Evolutionary conservation across 148 eudicot species (phyloP).

Genomic region (Silene uniflora): DNA sequence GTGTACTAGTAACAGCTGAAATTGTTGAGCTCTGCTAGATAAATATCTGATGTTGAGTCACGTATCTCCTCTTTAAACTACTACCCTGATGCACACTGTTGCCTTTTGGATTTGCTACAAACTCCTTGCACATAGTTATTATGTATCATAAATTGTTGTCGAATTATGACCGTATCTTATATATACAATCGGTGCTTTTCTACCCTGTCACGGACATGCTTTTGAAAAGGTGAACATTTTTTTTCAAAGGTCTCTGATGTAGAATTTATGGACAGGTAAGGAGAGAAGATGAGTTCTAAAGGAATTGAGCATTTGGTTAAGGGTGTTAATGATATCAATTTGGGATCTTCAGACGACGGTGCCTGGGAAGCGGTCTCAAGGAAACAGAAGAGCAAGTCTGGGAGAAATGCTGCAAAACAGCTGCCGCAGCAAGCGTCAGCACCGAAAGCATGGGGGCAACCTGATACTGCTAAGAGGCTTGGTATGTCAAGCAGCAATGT

Average conservation of each 20-base stretch:
- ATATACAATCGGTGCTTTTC: not conserved
- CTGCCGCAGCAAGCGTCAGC: slow-evolving; percentile 30
- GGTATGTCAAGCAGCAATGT: slow-evolving; percentile 30
- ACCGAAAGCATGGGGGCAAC: slow-evolving; percentile 51
- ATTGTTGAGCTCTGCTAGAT: not conserved
- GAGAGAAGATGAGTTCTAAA: slow-evolving; percentile 26
- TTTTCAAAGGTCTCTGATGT: not conserved
- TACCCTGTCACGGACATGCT: not conserved
- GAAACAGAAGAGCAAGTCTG: slow-evolving; percentile 40
- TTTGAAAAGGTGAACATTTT: not conserved
- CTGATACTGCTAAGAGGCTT: slow-evolving; percentile 33
- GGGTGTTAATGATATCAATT: slow-evolving; percentile 34
- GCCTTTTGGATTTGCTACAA: not conserved
- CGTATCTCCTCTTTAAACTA: not conserved
- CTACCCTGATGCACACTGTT: not conserved
- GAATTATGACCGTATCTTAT: not conserved
- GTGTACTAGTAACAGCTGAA: not conserved
- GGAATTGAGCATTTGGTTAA: slow-evolving; percentile 33
- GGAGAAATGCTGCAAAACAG: slow-evolving; percentile 26
- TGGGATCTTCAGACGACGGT: slow-evolving; percentile 40
- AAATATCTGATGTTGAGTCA: not conserved
- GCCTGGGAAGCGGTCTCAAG: slow-evolving; percentile 46
- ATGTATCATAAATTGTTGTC: not conserved
- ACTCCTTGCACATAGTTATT: not conserved
- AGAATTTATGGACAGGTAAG: slow-evolving; percentile 8